Base-by-base conservation (phyloP, 2,329 filamentous ascomycete genomes). In the Onygenales sp. region DNA sequence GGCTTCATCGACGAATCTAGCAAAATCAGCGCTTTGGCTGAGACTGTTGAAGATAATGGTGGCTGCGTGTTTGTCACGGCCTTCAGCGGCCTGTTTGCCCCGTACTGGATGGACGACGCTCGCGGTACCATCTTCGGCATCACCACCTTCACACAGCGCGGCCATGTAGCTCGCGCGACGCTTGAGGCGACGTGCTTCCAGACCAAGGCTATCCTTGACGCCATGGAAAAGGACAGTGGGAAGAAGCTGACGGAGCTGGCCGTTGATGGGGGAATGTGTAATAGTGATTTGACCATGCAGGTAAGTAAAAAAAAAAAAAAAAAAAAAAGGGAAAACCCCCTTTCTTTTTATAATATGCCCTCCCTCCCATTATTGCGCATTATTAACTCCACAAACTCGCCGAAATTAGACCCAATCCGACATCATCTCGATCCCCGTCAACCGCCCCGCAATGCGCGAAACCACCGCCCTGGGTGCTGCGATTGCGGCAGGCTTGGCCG, bases 91-190 rank as follows among this genome's bases (percentile, higher is more conserved):
- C 78, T 95, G 2, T 95, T 95, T 66, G 90, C 90, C 1, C 90
- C 90, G 0, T 95, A 95, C 71, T 95, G 90, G 90, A 92, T 95
- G 57, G 89, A 95, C 65, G 88, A 95, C 71, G 89, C 89, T 14
- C 86, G 90, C 67, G 90, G 90, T 53, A 95, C 90, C 3, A 82
- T 93, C 52, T 83, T 92, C 63, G 89, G 89, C 45, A 85, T 94
- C 59, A 93, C 89, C 0, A 86, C 91, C 62, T 86, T 90, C 72
- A 95, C 90, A 0, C 80, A 89, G 64, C 84, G 84, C 62, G 89
- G 88, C 14, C 90, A 95, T 68, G 88, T 95, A 61, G 89, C 89
- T 42, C 85, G 90, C 56, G 90, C 90, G 33, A 95, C 90, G 0
- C 82, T 95, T 53, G 90, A 95, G 72, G 89, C 90, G 4, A 91